A percentile compares a stretch with the other conserved stretches of the same genome.
Evolutionary conservation across 768 basidiomycete species (phyloP).

Genomic region (Mrakia hoshinonis): DNA sequence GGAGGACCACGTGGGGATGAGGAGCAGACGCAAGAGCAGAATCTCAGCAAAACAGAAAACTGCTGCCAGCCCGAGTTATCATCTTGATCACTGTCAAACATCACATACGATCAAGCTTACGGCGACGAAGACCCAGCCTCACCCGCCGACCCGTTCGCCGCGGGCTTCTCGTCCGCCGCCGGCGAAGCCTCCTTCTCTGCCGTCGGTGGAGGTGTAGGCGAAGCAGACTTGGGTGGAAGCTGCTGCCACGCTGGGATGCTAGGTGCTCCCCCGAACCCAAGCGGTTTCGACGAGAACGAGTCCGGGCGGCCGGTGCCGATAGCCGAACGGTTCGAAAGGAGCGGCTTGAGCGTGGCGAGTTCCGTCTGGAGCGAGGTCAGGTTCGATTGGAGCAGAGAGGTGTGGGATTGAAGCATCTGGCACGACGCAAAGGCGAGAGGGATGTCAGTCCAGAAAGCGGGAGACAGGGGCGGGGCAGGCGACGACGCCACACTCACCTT

Average conservation of each 20-base stretch:
- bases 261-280: neutral
- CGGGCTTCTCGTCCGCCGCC: too few species aligned
- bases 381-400: conserved; percentile 19
- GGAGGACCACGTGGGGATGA: too few species aligned
- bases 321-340: conserved; percentile 3
- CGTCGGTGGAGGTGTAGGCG: neutral
- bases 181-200: too few species aligned
- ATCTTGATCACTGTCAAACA: too few species aligned
- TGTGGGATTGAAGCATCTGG: conserved; percentile 27
- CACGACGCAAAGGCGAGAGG: neutral
- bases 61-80: too few species aligned
- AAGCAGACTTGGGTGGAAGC: neutral
- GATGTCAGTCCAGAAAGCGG: neutral
- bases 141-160: too few species aligned
- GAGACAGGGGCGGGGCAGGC: neutral
- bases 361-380: conserved; percentile 27
- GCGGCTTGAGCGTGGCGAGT: conserved; percentile 23
- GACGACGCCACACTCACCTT: conserved; percentile 51
- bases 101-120: too few species aligned
- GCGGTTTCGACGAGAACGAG: conserved; percentile 2
- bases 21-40: too few species aligned
- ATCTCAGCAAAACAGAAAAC: too few species aligned
- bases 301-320: neutral
- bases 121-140: too few species aligned
- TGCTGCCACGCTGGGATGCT: conserved; percentile 23